Base-by-base conservation (phyloP, 352 stramenopile species). In the Elongisporangium anandrum region DNA sequence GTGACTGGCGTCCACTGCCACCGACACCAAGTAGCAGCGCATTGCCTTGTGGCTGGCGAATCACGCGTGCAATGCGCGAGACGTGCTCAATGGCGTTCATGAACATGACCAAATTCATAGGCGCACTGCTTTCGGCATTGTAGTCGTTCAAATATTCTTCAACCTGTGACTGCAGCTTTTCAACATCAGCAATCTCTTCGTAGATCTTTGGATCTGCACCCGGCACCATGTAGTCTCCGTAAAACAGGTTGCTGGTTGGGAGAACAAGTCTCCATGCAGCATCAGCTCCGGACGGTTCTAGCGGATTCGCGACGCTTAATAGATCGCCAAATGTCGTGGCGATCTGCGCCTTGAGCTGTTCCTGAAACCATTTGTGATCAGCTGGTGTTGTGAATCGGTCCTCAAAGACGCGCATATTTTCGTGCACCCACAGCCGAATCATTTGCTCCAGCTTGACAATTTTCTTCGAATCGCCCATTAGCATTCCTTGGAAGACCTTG, bases 351-450 rank as follows among this genome's bases (percentile, higher is more conserved):
- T 85, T 75, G 59, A 97, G 73, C 7, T 95, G 72, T 13, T 81
- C 60, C 17, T 83, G 62, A 63, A 98, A 97, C 92, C 95, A 98
- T 10, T 86, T 70, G 65, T 97, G 91, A 60, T 98, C 94, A 50
- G 95, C 78, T 1, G 78, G 64, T 10, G 90, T 96, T 10, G 97
- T 88, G 69, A 98, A 94, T 19, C 95, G 87, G 65, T 98, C 95
- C 65, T 94, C 92, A 69, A 98, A 98, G 4, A 98, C 95, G 45
- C 95, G 84, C 57, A 92, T 92, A 56, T 82, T 95, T 55, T 98
- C 95, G 63, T 98, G 95, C 10, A 97, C 69, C 90, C 91, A 98
- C 1, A 98, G 65, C 0, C 95, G 77, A 48, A 96, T 80, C 3
- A 98, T 63, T 22, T 77, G 71, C 19, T 87, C 72, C 0, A 70